Evolutionary conservation across 2,329 filamentous ascomycete genomes (phyloP), one percentile per base, ranked within the genome.

Genomic region (Aureobasidium sp.): DNA sequence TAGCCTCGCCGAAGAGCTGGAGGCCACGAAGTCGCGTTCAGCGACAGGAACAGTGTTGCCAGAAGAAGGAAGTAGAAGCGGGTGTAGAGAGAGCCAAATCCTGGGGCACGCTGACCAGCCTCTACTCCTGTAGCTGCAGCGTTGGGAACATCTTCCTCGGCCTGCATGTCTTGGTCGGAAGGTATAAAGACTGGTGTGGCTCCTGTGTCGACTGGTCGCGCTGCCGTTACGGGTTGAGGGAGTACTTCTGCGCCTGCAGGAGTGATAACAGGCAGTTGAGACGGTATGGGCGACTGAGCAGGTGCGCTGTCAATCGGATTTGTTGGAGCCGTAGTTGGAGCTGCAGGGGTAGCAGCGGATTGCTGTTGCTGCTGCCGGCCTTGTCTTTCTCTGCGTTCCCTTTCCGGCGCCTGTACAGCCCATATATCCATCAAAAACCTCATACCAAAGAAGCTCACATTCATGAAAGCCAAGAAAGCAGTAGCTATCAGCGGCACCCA

Each of bases 391-490:
- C 72, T 70, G 51, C 75, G 71, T 49, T 72, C 73, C 22, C 76
- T 72, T 64, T 81, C 79, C 3, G 80, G 79, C 27, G 77, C 81
- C 68, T 87, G 85, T 1, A 86, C 82, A 22, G 80, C 79, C 84
- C 84, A 87, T n/a, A 87, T 84, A 59, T 87, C 84, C 76, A 86
- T 83, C 68, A 87, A 75, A 66, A 87, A 87, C 58, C 83, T 81
- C 75, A 87, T 84, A 36, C 84, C 84, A 62, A 86, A 82, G 69
- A 84, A 83, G 62, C 82, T 81, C 27, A 86, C 82, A 17, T 82
- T 83, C 53, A 86, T 78, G 65, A 86, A 81, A 0, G 82, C 79
- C 20, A 87, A 70, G 68, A 86, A 87, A 2, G 81, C 81, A 29
- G 80, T 78, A 2, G 79, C 78, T 17, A 84, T 78, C 60, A 86